phyloP scores from a whole-genome alignment of 805 yeast species.

The Nakazawaea sp. region DNA sequence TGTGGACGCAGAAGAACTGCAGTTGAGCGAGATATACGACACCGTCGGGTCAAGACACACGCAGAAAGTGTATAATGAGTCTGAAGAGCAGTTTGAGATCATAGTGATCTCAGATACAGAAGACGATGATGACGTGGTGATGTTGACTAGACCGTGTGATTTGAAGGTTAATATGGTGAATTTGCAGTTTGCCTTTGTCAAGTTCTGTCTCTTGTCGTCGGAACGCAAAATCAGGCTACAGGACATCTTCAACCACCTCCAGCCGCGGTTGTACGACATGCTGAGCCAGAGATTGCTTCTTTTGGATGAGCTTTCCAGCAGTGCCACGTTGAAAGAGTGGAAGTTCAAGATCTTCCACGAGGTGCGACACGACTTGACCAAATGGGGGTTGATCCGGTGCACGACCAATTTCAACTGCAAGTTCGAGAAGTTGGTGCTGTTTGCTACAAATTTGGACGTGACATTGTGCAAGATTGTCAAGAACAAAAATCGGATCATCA shows the following conservation, averaged over 20 bases:
- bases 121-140: neutral
- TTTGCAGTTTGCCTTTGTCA: conserved; percentile 4
- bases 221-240: conserved; percentile 2
- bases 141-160: neutral
- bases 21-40: neutral
- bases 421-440: conserved; percentile 1
- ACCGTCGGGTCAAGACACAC: conserved; percentile 1
- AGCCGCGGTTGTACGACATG: neutral
- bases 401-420: conserved; percentile 6
- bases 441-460: neutral
- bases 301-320: neutral
- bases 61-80: conserved; percentile 2
- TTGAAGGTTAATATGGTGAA: neutral
- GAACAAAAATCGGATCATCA: neutral
- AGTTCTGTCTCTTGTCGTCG: conserved; percentile 1
- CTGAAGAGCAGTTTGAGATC: neutral
- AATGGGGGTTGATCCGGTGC: conserved; percentile 1
- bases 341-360: conserved; percentile 5
- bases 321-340: neutral
- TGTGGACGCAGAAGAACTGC: conserved; percentile 4
- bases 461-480: neutral
- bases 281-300: too few relatives aligned
- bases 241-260: conserved; percentile 1
- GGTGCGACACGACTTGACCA: conserved; percentile 5
- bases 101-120: neutral